Percentiles rank a stretch among this genome's conserved stretches.
These are phyloP conservation scores for Cladochytrium replicatum DNA, from an alignment of 192 early-diverging fungal species.

Conservation along the genomic window DNA sequence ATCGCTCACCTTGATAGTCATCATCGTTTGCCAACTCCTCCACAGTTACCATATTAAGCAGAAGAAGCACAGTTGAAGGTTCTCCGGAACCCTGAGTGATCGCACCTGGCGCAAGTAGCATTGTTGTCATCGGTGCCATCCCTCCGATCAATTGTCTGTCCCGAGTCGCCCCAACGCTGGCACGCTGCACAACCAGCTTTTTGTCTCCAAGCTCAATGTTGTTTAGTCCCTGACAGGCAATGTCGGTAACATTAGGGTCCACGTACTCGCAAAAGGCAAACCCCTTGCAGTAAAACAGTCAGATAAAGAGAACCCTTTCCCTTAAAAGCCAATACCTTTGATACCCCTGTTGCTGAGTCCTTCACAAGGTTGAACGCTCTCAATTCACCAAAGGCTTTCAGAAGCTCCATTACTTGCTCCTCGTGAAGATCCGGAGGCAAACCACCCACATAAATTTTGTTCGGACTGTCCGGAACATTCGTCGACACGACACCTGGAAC, in stretches of 20 bases:
- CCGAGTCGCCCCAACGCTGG: slow-evolving; percentile 70
- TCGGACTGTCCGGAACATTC: slow-evolving; percentile 78
- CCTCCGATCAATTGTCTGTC: slow-evolving; percentile 16
- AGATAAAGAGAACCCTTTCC: not conserved
- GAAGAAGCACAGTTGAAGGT: slow-evolving; percentile 71
- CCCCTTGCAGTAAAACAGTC: slow-evolving; percentile 38
- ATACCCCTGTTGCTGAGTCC: slow-evolving; percentile 59
- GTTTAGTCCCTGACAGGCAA: slow-evolving; percentile 90
- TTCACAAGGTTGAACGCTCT: slow-evolving; percentile 89
- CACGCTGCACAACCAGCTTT: slow-evolving; percentile 88
- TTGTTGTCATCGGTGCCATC: slow-evolving; percentile 17
- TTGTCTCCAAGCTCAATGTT: slow-evolving; percentile 92
- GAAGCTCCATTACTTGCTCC: slow-evolving; percentile 86
- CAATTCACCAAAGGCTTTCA: slow-evolving; percentile 90
- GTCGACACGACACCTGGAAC: slow-evolving; percentile 77
- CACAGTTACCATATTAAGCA: slow-evolving; percentile 90
- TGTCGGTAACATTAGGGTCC: slow-evolving; percentile 78
- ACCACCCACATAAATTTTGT: slow-evolving; percentile 93
- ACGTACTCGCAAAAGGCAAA: slow-evolving; percentile 96
- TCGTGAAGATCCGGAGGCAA: slow-evolving; percentile 81
- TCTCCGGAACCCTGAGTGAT: slow-evolving; percentile 17
- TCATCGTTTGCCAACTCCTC: slow-evolving; percentile 77
- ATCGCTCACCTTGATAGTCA: slow-evolving; percentile 64
- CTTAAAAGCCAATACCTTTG: slow-evolving; percentile 44
- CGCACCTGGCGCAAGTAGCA: slow-evolving; percentile 35